phyloP scores from a whole-genome alignment of 1,284 basidiomycete genomes.

The Rhizoctonia solani region DNA sequence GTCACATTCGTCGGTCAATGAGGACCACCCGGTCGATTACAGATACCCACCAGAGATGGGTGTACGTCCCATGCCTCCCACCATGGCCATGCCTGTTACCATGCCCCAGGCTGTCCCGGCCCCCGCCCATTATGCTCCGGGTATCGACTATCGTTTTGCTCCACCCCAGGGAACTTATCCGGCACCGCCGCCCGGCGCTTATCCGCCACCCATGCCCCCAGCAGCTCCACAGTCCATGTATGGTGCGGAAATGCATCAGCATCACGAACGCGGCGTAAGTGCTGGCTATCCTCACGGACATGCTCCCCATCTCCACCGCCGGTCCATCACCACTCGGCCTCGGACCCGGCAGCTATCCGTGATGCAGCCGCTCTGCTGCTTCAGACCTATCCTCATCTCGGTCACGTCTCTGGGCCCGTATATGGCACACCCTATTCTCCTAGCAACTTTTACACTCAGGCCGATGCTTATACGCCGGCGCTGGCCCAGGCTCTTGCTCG shows the following conservation, averaged over 20 bases:
- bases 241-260: constrained; percentile 22
- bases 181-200: constrained; percentile 32
- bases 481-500: constrained; percentile 49
- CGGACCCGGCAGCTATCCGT: constrained; percentile 71
- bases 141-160: constrained; percentile 28
- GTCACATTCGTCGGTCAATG: constrained; percentile 6
- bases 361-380: constrained; percentile 55
- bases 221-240: constrained; percentile 15
- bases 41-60: constrained; percentile 27
- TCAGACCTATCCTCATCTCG: constrained; percentile 21
- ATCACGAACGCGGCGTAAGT: constrained; percentile 29
- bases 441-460: constrained; percentile 66
- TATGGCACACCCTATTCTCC: constrained; percentile 42
- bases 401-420: constrained; percentile 13
- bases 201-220: constrained; percentile 10
- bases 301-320: constrained; percentile 20
- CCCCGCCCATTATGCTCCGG: constrained; percentile 7
- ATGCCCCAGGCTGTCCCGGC: constrained; percentile 19
- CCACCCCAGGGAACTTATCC: constrained; percentile 23
- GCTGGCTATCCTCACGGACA: constrained; percentile 16
- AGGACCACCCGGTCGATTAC: constrained; percentile 25
- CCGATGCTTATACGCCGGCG: constrained; percentile 63
- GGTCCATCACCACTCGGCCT: constrained; percentile 74
- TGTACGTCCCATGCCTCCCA: constrained; percentile 14
- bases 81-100: constrained; percentile 19